These are phyloP conservation scores for Brassica cretica DNA, from an alignment of 345 rosid genomes.

Conservation along the genomic window DNA sequence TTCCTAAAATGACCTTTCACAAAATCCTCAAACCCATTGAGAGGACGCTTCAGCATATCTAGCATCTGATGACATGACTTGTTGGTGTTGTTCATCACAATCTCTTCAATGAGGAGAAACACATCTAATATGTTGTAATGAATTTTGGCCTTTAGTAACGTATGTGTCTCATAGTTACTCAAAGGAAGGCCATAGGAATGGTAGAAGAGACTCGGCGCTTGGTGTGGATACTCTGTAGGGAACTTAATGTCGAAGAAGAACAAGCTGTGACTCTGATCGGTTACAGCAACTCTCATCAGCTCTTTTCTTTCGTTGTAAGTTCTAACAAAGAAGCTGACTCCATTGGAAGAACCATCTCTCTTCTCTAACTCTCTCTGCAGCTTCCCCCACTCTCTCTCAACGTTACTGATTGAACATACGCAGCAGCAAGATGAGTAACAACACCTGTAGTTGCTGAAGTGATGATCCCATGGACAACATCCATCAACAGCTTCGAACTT, in stretches of 20 bases:
- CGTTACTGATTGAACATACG: neutral
- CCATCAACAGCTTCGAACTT: conserved; percentile 21
- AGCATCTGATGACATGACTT: conserved; percentile 33
- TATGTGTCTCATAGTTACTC: neutral
- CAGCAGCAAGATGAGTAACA: conserved; percentile 17
- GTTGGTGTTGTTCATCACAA: conserved; percentile 26
- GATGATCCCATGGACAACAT: conserved; percentile 29
- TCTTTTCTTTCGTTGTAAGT: conserved; percentile 27
- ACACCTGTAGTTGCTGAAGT: conserved; percentile 14
- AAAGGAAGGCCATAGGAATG: conserved; percentile 29
- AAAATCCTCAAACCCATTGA: conserved; percentile 28
- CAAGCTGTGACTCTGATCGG: conserved; percentile 24
- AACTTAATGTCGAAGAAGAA: conserved; percentile 36
- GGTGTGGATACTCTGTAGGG: conserved; percentile 24
- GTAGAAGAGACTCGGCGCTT: conserved; percentile 28
- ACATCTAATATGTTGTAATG: conserved; percentile 25
- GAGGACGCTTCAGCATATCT: conserved; percentile 25
- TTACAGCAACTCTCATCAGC: conserved; percentile 37
- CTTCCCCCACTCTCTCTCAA: conserved; percentile 20
- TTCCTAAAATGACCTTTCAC: conserved; percentile 32
- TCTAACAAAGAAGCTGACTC: conserved; percentile 28
- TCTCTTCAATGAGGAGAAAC: conserved; percentile 33
- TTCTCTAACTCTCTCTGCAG: conserved; percentile 17
- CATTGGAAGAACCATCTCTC: neutral
- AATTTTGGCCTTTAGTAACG: neutral